phyloP scores from a whole-genome alignment of 495 filamentous ascomycete genomes.

The Thermochaetoides thermophila region DNA sequence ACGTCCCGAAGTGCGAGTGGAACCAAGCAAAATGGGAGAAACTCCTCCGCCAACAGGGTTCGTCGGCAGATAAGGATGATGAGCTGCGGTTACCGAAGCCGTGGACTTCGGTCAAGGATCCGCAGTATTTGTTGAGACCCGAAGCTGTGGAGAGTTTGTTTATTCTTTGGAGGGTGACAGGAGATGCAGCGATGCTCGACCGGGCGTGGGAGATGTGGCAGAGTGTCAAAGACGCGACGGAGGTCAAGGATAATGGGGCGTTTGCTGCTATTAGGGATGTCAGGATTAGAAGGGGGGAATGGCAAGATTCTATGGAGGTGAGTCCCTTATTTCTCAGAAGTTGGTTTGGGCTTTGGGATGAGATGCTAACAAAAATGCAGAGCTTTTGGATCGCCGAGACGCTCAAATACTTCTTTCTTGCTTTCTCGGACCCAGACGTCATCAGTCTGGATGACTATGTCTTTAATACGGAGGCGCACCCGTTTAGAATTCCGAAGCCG shows the following conservation, averaged over 20 bases:
- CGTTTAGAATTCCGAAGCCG: conserved; percentile 35
- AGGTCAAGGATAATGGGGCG: conserved; percentile 29
- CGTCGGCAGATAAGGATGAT: no score
- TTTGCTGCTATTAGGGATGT: background rate
- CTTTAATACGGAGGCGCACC: conserved; percentile 82
- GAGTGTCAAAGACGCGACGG: conserved; percentile 44
- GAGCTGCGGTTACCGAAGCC: conserved; percentile 43
- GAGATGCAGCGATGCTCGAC: conserved; percentile 48
- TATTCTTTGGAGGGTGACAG: conserved; percentile 61
- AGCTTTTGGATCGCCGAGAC: conserved; percentile 39
- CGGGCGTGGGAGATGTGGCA: conserved; percentile 66
- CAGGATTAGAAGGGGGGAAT: conserved; percentile 5
- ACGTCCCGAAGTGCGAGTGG: conserved; percentile 11
- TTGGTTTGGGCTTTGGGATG: background rate
- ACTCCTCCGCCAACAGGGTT: background rate
- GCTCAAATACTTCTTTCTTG: conserved; percentile 54
- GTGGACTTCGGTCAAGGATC: conserved; percentile 19
- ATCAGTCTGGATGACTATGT: conserved; percentile 65
- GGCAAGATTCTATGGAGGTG: conserved; percentile 35
- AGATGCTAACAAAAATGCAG: conserved; percentile 9
- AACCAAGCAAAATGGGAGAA: conserved; percentile 15
- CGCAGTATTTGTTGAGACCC: conserved; percentile 36
- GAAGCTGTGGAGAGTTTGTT: conserved; percentile 64
- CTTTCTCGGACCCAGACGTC: conserved; percentile 59
- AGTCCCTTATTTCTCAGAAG: conserved; percentile 2